These are phyloP conservation scores for Rhodosorus marinus DNA, from an alignment of 23 red algal genomes.

Conservation along the genomic window DNA sequence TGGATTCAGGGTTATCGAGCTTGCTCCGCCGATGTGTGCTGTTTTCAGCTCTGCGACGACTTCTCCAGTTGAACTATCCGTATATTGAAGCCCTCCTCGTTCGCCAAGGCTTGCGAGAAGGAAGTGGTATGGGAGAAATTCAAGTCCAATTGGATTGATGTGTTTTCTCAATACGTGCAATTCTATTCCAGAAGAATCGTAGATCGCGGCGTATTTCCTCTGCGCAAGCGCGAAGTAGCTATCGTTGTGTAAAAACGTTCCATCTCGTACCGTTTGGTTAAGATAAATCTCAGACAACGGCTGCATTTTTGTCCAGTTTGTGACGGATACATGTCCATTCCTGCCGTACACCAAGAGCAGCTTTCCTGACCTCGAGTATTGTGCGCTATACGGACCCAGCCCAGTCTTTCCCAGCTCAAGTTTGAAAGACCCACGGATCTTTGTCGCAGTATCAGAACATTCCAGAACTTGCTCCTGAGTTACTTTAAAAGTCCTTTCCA, in stretches of 20 bases:
- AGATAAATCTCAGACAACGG: conserved; percentile 42
- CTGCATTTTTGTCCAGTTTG: conserved; percentile 36
- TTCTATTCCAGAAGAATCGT: conserved; percentile 60
- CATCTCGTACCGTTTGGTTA: conserved; percentile 59
- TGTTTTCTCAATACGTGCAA: conserved; percentile 68
- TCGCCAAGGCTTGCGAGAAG: conserved; percentile 44
- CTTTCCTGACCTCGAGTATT: conserved; percentile 49
- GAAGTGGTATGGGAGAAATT: conserved; percentile 79
- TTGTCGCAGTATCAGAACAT: conserved; percentile 9
- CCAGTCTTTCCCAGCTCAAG: conserved; percentile 14
- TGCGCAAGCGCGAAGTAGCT: conserved; percentile 66
- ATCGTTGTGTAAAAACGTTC: conserved; percentile 53
- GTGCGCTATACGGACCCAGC: conserved; percentile 30
- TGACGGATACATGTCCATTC: conserved; percentile 49
- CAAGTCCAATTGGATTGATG: conserved; percentile 30
- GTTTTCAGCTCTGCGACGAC: conserved; percentile 24
- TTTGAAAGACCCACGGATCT: conserved; percentile 17
- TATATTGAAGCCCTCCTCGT: conserved; percentile 25
- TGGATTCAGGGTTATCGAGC: conserved; percentile 7
- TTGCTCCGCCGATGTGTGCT: conserved; percentile 6
- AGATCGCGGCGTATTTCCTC: conserved; percentile 44
- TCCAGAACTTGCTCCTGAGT: conserved; percentile 16
- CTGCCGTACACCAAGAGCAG: conserved; percentile 39
- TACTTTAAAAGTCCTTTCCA: conserved; percentile 52
- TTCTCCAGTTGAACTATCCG: conserved; percentile 50